Evolutionary conservation across 1,284 basidiomycete genomes (phyloP).

Genomic region (Ganoderma boninense): DNA sequence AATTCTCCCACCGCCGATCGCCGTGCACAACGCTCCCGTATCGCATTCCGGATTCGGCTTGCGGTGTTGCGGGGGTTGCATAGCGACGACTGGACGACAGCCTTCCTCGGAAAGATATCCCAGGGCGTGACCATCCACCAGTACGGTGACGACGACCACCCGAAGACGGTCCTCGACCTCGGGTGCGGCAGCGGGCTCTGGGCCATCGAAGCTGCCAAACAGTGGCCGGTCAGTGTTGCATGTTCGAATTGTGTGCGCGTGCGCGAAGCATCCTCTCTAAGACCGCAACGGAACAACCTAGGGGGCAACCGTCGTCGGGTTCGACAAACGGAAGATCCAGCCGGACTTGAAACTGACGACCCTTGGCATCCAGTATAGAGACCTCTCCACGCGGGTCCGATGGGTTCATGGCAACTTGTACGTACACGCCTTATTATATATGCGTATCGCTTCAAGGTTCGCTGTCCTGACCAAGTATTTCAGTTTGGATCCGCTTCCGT

Average conservation of each 20-base stretch:
- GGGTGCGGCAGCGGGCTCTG: conserved; percentile 86
- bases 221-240: conserved; percentile 61
- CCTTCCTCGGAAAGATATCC: conserved; percentile 61
- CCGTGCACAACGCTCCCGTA: neutral
- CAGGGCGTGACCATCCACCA: conserved; percentile 60
- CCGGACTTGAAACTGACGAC: conserved; percentile 57
- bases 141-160: conserved; percentile 56
- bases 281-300: conserved; percentile 37
- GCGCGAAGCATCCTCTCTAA: conserved; percentile 3
- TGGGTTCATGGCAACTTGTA: conserved; percentile 78
- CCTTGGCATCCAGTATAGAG: conserved; percentile 37
- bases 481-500: conserved; percentile 71
- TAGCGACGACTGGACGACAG: conserved; percentile 75
- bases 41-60: neutral
- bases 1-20: conserved; percentile 5
- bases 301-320: conserved; percentile 65
- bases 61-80: neutral
- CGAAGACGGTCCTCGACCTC: conserved; percentile 68
- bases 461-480: conserved; percentile 1
- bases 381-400: conserved; percentile 58
- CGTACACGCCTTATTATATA: conserved; percentile 31
- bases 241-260: conserved; percentile 13
- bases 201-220: conserved; percentile 70
- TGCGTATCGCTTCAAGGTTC: neutral
- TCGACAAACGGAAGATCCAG: conserved; percentile 64